These are phyloP conservation scores for Xerocomellus intermedius DNA, from an alignment of 768 basidiomycete genomes.

Conservation along the genomic window DNA sequence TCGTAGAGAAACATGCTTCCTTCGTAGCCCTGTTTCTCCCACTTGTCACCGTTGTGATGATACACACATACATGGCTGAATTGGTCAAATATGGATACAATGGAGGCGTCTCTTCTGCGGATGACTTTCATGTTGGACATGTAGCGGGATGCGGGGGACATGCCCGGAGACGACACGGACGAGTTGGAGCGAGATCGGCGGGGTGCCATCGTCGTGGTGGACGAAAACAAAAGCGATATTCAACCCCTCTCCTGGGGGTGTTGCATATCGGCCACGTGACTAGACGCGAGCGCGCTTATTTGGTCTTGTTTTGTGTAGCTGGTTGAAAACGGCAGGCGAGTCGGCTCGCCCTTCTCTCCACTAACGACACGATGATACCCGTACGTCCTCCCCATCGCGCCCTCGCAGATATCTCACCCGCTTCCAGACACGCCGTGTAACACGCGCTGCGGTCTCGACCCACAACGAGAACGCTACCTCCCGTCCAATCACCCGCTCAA, in stretches of 20 bases:
- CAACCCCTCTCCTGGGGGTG: conserved; percentile 22
- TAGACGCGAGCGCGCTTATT: conserved; percentile 39
- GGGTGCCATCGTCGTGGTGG: conserved; percentile 2
- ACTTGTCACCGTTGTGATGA: conserved; percentile 68
- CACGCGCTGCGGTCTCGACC: conserved; percentile 51
- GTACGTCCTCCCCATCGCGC: conserved; percentile 28
- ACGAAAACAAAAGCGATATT: not conserved
- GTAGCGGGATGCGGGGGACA: conserved; percentile 67
- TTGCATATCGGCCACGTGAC: conserved; percentile 29
- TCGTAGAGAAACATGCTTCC: conserved; percentile 91
- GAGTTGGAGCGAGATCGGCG: conserved; percentile 34
- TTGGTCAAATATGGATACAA: conserved; percentile 79
- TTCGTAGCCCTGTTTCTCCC: conserved; percentile 82
- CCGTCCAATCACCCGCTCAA: conserved; percentile 60
- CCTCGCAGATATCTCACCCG: not conserved
- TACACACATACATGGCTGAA: conserved; percentile 87
- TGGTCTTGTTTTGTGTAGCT: conserved; percentile 36
- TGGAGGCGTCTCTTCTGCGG: conserved; percentile 74
- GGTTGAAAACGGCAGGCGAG: conserved; percentile 36
- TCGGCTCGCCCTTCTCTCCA: conserved; percentile 32
- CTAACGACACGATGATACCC: conserved; percentile 39
- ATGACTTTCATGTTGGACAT: conserved; percentile 79
- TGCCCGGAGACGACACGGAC: conserved; percentile 39
- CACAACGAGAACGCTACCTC: conserved; percentile 71
- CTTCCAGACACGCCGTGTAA: conserved; percentile 60